Evolutionary conservation across 257 asterid species (phyloP).

Genomic region (Plantago major): DNA sequence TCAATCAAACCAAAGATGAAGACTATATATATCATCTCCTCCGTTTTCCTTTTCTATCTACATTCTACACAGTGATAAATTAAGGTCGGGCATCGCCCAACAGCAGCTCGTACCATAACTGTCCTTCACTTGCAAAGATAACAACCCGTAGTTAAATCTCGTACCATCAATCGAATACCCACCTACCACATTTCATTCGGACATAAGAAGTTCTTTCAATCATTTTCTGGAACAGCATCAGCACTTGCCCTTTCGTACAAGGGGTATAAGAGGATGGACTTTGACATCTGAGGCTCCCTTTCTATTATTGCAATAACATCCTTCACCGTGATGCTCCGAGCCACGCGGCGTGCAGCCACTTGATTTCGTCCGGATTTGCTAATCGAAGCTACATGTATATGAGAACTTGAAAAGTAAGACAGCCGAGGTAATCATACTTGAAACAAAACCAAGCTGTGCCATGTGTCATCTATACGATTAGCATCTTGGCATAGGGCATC

Average conservation of each 20-base stretch:
- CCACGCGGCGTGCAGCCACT: constrained; percentile 42
- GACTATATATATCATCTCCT: too few species aligned
- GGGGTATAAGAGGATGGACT: constrained; percentile 57
- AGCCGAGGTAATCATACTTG: not conserved
- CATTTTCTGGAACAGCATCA: constrained; percentile 32
- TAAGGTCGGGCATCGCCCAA: too few species aligned
- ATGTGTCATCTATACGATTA: not conserved
- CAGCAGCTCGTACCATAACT: too few species aligned
- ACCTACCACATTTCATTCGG: too few species aligned
- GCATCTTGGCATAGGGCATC: constrained; percentile 1
- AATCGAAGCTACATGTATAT: constrained; percentile 33
- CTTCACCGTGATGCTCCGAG: constrained; percentile 58
- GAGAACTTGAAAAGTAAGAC: not conserved
- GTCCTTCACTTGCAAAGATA: too few species aligned
- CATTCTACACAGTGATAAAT: too few species aligned
- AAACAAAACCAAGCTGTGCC: too few species aligned
- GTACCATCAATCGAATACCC: too few species aligned
- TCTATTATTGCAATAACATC: constrained; percentile 82
- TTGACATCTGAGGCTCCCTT: constrained; percentile 94
- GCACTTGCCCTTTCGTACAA: constrained; percentile 46
- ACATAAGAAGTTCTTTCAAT: not conserved
- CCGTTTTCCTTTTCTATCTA: too few species aligned
- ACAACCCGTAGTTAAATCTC: too few species aligned
- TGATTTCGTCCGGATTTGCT: constrained; percentile 66
- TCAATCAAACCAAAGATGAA: too few species aligned